Percentiles rank a stretch among this genome's conserved stretches.
These are phyloP conservation scores for Heterobasidion occidentale DNA, from an alignment of 1,284 basidiomycete genomes.

Conservation along the genomic window DNA sequence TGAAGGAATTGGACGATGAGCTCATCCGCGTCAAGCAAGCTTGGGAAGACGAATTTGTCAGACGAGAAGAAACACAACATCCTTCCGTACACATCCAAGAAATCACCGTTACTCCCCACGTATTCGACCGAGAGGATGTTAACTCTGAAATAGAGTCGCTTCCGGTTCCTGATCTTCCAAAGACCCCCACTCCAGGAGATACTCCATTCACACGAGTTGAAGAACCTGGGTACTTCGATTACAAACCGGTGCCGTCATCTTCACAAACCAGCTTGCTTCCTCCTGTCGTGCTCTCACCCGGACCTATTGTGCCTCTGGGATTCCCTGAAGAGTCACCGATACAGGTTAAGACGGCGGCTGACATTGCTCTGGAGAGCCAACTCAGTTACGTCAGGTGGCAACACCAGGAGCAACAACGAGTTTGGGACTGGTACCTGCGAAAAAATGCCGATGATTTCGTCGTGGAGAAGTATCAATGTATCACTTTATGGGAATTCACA, in stretches of 20 bases:
- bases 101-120: conserved; percentile 21
- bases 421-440: conserved; percentile 89
- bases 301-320: conserved; percentile 15
- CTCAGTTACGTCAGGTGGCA: conserved; percentile 68
- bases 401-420: conserved; percentile 76
- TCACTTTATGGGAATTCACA: conserved; percentile 70
- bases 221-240: conserved; percentile 35
- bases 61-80: conserved; percentile 63
- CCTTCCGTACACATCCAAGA: conserved; percentile 34
- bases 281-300: conserved; percentile 13
- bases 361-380: conserved; percentile 67
- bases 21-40: conserved; percentile 58
- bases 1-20: conserved; percentile 81
- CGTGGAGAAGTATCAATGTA: conserved; percentile 90
- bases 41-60: conserved; percentile 81
- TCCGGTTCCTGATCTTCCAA: conserved; percentile 36
- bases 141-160: conserved; percentile 67
- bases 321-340: conserved; percentile 33
- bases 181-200: conserved; percentile 34
- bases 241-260: conserved; percentile 22
- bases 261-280: conserved; percentile 12
- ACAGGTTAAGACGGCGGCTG: conserved; percentile 38
- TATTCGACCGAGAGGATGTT: conserved; percentile 46
- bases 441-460: conserved; percentile 80
- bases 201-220: conserved; percentile 17